phyloP scores from a whole-genome alignment of 2,329 filamentous ascomycete species.

The Coniochaeta sp. region DNA sequence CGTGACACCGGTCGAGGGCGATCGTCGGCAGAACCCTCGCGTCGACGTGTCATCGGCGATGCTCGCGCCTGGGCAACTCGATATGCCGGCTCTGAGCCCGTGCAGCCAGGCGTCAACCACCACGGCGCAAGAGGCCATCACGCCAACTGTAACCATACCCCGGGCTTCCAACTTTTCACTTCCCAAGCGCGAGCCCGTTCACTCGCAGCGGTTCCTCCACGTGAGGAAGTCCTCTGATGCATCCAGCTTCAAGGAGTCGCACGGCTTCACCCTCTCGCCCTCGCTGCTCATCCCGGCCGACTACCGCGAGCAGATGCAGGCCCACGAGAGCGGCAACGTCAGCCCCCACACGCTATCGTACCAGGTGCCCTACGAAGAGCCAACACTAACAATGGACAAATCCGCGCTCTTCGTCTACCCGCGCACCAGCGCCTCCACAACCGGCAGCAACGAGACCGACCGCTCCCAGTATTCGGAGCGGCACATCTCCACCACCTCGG shows the following conservation, averaged over 20 bases:
- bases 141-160: constrained; percentile 30
- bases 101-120: constrained; percentile 36
- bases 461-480: constrained; percentile 39
- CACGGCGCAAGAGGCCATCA: constrained; percentile 35
- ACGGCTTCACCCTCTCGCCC: constrained; percentile 53
- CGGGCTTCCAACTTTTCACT: constrained; percentile 46
- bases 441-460: constrained; percentile 38
- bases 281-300: constrained; percentile 56
- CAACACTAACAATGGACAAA: constrained; percentile 24
- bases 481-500: constrained; percentile 47
- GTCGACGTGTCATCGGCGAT: constrained; percentile 14
- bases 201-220: constrained; percentile 23
- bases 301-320: constrained; percentile 47
- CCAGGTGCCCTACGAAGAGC: constrained; percentile 25
- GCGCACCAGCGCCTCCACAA: constrained; percentile 50
- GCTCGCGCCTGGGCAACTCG: constrained; percentile 26
- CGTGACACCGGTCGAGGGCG: constrained; percentile 16
- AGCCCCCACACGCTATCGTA: constrained; percentile 25
- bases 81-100: constrained; percentile 42
- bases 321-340: constrained; percentile 25
- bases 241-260: constrained; percentile 51
- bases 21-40: constrained; percentile 6
- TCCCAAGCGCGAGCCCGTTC: constrained; percentile 29
- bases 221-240: constrained; percentile 37
- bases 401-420: constrained; percentile 27